These are phyloP conservation scores for Phytophthora tubulina DNA, from an alignment of 352 stramenopile species.

Conservation along the genomic window DNA sequence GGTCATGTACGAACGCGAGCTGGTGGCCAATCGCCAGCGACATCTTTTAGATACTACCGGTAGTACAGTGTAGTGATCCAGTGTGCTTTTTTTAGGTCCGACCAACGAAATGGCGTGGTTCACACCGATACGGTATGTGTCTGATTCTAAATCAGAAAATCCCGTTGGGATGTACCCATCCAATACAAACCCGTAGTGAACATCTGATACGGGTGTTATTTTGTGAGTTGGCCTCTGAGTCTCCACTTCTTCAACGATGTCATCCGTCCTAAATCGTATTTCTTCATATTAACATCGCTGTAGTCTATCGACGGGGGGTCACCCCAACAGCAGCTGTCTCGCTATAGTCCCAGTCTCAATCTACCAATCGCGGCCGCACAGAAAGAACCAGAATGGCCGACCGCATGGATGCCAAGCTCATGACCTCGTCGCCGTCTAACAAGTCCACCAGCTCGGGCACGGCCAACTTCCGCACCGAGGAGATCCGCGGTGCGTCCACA, in stretches of 20 bases:
- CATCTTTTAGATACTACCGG: too few relatives aligned
- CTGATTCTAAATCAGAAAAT: slow-evolving; percentile 35
- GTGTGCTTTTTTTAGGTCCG: too few relatives aligned
- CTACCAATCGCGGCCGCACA: slow-evolving; percentile 27
- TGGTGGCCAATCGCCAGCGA: too few relatives aligned
- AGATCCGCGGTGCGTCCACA: slow-evolving; percentile 58
- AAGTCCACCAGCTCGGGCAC: slow-evolving; percentile 63
- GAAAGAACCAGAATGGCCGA: slow-evolving; percentile 39
- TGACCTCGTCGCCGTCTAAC: slow-evolving; percentile 50
- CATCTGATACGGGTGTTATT: slow-evolving; percentile 35
- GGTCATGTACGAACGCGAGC: too few relatives aligned
- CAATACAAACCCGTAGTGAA: slow-evolving; percentile 23
- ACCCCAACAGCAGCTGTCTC: slow-evolving; percentile 3
- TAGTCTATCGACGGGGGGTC: slow-evolving; percentile 17
- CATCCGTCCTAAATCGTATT: slow-evolving; percentile 19
- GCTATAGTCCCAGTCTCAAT: slow-evolving; percentile 25
- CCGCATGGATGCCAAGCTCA: slow-evolving; percentile 53
- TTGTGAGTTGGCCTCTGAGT: background rate
- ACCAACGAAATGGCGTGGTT: background rate
- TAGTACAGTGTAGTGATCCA: too few relatives aligned
- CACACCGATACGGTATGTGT: background rate
- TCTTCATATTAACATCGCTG: background rate
- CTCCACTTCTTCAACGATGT: slow-evolving; percentile 24
- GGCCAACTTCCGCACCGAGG: slow-evolving; percentile 80
- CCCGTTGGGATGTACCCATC: slow-evolving; percentile 25